Base-by-base conservation (phyloP, 2,329 filamentous ascomycete species). In the Fulvia fulva region DNA sequence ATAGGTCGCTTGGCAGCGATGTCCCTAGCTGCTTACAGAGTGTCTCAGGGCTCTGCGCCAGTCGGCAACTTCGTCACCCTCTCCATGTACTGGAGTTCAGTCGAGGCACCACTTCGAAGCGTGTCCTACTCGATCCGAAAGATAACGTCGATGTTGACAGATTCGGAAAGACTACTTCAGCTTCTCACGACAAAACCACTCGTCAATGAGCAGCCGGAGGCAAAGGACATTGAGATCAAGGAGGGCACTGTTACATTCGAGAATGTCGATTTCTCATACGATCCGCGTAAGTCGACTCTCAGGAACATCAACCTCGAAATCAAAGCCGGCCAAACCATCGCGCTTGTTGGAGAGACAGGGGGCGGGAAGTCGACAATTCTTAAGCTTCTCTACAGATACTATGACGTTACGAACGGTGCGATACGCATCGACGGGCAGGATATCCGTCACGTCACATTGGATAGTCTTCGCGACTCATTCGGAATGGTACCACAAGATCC, bases 401-500 rank as follows among this genome's bases (percentile, higher is more conserved):
- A 85, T 74, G 83, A 87, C 57, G 77, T 83, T 2, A 78, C 76
- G 0, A 69, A 68, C 2, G 84, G 84, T 2, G 72, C 74, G 5
- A 84, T 87, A 60, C 73, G 71, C 3, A 81, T 87, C 37, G 83
- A 86, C 60, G 83, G 80, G 0, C 80, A 84, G 63, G 82, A 86
- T 60, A 77, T 89, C 25, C 79, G 83, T 22, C 76, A 82, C 25
- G 78, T 88, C 1, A 84, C 80, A 0, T 74, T 87, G 14, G 75
- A 78, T 56, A 84, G 80, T 47, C 74, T 89, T 2, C 79, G 85
- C 9, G 78, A 83, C 21, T 75, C 77, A 2, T 78, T 89, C 25
- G 85, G 85, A 21, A 78, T 87, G 12, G 86, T 88, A 0, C 86
- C 86, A 2, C 83, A 89, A 70, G 83, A 86, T 60, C 81, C 85